Evolutionary conservation across 306 rosid species (phyloP).

Genomic region (Lagenaria siceraria): DNA sequence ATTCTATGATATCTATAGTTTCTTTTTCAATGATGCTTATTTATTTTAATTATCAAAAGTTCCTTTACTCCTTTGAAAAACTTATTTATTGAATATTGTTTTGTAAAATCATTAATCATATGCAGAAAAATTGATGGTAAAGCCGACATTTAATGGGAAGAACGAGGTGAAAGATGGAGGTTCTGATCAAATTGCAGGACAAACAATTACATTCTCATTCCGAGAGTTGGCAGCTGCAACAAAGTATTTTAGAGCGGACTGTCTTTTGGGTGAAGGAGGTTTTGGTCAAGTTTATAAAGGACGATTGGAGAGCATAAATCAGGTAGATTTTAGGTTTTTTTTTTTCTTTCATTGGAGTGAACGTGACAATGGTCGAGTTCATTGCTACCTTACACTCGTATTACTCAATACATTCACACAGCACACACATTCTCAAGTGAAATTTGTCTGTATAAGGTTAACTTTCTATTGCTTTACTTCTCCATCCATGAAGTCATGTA

Average conservation of each 20-base stretch:
- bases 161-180: constrained; percentile 22
- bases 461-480: background rate
- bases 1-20: background rate
- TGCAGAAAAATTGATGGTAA: constrained; percentile 22
- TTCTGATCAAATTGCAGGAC: constrained; percentile 40
- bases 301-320: constrained; percentile 33
- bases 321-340: constrained; percentile 17
- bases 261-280: constrained; percentile 49
- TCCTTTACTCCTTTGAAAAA: background rate
- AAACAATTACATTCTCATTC: constrained; percentile 41
- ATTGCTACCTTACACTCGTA: background rate
- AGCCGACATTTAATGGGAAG: constrained; percentile 12
- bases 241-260: constrained; percentile 42
- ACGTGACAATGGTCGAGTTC: background rate
- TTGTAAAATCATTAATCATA: background rate
- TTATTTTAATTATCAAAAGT: background rate
- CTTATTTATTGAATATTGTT: background rate
- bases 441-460: background rate
- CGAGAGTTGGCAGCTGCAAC: constrained; percentile 48
- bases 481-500: background rate
- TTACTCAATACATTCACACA: background rate
- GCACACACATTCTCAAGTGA: background rate
- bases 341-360: background rate
- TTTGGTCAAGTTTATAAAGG: constrained; percentile 52
- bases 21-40: background rate